Conservation (phyloP, 2,329 filamentous ascomycete species). For the Plenodomus tracheiphilus region DNA sequence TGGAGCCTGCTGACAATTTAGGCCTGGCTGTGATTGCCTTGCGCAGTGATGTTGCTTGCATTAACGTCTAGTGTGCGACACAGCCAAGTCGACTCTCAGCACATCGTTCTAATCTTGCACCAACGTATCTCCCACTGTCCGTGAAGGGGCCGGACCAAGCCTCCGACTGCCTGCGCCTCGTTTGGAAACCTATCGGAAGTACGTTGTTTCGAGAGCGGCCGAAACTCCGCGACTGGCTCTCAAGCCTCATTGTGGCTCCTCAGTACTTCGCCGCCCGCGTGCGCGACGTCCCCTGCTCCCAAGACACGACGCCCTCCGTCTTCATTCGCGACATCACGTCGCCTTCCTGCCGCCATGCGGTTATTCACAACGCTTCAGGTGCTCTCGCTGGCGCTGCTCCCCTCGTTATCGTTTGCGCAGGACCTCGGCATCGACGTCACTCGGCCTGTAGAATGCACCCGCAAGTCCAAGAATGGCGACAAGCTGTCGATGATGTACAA, state of each 20-base stretch:
- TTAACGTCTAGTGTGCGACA: too few species aligned
- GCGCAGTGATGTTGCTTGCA: not conserved
- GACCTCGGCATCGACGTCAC: slow-evolving; percentile 49
- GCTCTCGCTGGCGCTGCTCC: slow-evolving; percentile 26
- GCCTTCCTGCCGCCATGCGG: slow-evolving; percentile 31
- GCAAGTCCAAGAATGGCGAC: slow-evolving; percentile 52
- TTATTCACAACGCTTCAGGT: slow-evolving; percentile 23
- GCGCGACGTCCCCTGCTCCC: slow-evolving; percentile 1
- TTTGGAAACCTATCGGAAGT: slow-evolving; percentile 2
- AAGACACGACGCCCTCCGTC: slow-evolving; percentile 4
- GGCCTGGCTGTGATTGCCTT: not conserved
- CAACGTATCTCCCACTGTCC: too few species aligned
- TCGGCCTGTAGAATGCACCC: slow-evolving; percentile 46
- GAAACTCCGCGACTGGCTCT: slow-evolving; percentile 6
- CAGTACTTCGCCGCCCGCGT: not conserved
- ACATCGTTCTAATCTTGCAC: too few species aligned
- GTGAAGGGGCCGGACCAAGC: not conserved
- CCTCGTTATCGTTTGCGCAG: slow-evolving; percentile 26
- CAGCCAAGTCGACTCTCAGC: too few species aligned
- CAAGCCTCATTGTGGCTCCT: slow-evolving; percentile 12
- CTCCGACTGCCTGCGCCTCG: slow-evolving; percentile 4
- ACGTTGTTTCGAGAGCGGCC: slow-evolving; percentile 12
- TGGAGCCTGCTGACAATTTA: not conserved
- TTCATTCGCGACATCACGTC: slow-evolving; percentile 1
- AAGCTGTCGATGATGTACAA: slow-evolving; percentile 54